Evolutionary conservation across 805 yeast species (phyloP).

Genomic region (Schwanniomyces polymorphus): DNA sequence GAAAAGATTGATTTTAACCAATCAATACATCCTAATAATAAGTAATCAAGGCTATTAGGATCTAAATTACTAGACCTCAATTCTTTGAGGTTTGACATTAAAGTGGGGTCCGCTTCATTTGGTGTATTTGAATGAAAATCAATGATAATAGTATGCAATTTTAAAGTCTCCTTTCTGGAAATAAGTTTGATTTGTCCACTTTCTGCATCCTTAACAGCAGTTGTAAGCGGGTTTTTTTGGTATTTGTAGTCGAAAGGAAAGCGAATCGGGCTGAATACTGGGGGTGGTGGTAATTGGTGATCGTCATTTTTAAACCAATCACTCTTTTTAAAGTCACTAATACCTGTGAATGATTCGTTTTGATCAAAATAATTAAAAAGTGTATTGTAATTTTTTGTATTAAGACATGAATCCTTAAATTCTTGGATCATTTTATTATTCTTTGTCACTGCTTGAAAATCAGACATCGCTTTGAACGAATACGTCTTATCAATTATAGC

Average conservation of each 20-base stretch:
- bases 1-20: constrained; percentile 53
- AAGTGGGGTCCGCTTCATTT: constrained; percentile 45
- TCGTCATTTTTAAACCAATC: constrained; percentile 31
- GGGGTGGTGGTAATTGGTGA: constrained; percentile 80
- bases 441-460: constrained; percentile 73
- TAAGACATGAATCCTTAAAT: constrained; percentile 24
- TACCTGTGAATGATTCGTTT: constrained; percentile 20
- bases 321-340: constrained; percentile 26
- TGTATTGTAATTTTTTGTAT: constrained; percentile 21
- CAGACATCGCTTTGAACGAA: constrained; percentile 82
- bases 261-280: constrained; percentile 72
- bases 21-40: constrained; percentile 43
- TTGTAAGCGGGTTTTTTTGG: constrained; percentile 63
- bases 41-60: constrained; percentile 29
- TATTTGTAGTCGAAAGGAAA: constrained; percentile 79
- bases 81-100: constrained; percentile 37
- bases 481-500: constrained; percentile 69
- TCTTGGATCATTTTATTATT: constrained; percentile 42
- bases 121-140: constrained; percentile 52
- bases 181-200: constrained; percentile 60
- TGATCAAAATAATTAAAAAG: constrained; percentile 23
- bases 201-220: constrained; percentile 50
- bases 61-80: constrained; percentile 30
- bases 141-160: constrained; percentile 54
- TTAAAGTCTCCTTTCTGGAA: constrained; percentile 43